phyloP scores from a whole-genome alignment of 2,329 filamentous ascomycete species.

The Rhexocercosporidium sp. region DNA sequence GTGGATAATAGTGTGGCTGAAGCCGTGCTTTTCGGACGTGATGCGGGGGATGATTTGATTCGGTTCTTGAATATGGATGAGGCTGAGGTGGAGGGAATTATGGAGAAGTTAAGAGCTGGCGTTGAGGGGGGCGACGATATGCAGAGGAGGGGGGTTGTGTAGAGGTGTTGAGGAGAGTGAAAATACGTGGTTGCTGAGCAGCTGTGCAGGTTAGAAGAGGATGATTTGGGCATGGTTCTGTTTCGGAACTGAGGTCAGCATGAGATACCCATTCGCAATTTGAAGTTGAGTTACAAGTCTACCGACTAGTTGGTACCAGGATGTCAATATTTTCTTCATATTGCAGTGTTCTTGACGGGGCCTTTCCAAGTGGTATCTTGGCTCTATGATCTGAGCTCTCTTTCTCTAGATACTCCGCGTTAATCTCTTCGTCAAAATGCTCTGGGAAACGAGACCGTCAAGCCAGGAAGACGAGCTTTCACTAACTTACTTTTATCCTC shows the following conservation, averaged over 20 bases:
- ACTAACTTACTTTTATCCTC: too few species aligned
- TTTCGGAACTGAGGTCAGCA: not conserved
- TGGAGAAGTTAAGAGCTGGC: slow-evolving; percentile 59
- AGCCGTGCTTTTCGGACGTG: slow-evolving; percentile 74
- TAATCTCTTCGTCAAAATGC: too few species aligned
- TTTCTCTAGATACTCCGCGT: too few species aligned
- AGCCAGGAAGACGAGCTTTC: too few species aligned
- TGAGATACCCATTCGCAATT: slow-evolving; percentile 8
- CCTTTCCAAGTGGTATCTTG: too few species aligned
- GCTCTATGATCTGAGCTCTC: too few species aligned
- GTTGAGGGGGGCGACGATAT: slow-evolving; percentile 47
- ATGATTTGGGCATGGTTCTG: not conserved
- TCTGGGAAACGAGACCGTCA: too few species aligned
- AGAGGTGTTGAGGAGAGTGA: not conserved
- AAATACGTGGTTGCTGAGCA: slow-evolving; percentile 35
- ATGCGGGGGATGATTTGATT: slow-evolving; percentile 72
- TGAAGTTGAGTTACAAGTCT: not conserved
- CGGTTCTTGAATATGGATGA: slow-evolving; percentile 70
- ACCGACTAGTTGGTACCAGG: not conserved
- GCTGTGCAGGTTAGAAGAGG: not conserved
- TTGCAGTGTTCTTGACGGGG: not conserved
- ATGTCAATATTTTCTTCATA: not conserved
- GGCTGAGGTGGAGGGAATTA: slow-evolving; percentile 60
- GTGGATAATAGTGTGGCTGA: slow-evolving; percentile 81
- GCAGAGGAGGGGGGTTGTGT: slow-evolving; percentile 34